Evolutionary conservation across 345 rosid genomes (phyloP).

Genomic region (Eucalyptus sp.): DNA sequence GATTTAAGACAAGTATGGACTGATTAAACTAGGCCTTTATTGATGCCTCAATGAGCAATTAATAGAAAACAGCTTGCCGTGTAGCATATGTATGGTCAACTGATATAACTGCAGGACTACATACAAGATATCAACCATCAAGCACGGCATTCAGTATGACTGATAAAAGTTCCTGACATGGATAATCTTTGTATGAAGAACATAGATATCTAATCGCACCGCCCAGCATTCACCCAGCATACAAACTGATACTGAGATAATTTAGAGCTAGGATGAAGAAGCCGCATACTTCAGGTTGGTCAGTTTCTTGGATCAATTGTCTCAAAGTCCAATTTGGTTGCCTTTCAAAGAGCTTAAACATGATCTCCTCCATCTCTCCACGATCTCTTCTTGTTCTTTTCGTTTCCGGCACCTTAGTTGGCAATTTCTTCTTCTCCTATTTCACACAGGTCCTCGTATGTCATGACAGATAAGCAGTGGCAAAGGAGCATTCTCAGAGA

Average conservation of each 20-base stretch:
- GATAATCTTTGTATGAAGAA: not conserved
- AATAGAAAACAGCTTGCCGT: not conserved
- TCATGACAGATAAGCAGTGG: not conserved
- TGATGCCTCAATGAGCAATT: not conserved
- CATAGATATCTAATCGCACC: not conserved
- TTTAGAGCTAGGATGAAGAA: not conserved
- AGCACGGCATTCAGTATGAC: not conserved
- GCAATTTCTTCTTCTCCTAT: slow-evolving; percentile 70
- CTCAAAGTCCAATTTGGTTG: slow-evolving; percentile 79
- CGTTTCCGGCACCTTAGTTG: slow-evolving; percentile 37
- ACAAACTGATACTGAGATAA: not conserved
- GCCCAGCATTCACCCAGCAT: not conserved
- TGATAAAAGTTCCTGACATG: not conserved
- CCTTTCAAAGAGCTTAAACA: slow-evolving; percentile 91
- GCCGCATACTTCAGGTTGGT: slow-evolving; percentile 74
- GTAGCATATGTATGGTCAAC: not conserved
- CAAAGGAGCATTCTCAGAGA: not conserved
- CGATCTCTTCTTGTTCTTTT: slow-evolving; percentile 90
- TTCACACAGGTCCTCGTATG: not conserved
- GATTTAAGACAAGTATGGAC: not conserved
- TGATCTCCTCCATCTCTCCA: slow-evolving; percentile 76
- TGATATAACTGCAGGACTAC: not conserved
- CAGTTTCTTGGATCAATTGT: slow-evolving; percentile 75
- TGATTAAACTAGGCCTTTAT: not conserved
- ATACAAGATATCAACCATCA: not conserved